Conservation (phyloP, 305 asterid species). For the Fraxinus nigra region DNA sequence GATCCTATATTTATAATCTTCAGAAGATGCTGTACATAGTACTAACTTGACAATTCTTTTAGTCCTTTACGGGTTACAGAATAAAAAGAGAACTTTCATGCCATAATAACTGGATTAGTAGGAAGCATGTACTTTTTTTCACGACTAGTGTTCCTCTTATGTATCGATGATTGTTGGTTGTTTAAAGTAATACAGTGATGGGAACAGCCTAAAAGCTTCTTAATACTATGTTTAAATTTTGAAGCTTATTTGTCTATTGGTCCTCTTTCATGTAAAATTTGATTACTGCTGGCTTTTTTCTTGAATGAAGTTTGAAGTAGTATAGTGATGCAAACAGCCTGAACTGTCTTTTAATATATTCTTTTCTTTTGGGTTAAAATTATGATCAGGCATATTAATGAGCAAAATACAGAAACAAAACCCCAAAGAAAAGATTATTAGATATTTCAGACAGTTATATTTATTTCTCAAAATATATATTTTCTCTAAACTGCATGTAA, state of each 20-base stretch:
- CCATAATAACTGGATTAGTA: background rate
- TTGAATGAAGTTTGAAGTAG: background rate
- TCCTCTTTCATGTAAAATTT: background rate
- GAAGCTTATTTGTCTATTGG: background rate
- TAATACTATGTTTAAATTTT: background rate
- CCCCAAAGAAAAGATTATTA: background rate
- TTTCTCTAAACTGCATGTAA: background rate
- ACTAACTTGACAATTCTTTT: background rate
- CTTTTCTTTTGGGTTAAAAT: background rate
- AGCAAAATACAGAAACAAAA: background rate
- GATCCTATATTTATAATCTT: conserved; percentile 3
- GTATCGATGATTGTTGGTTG: background rate
- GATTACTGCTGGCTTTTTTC: background rate
- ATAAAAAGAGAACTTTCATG: background rate
- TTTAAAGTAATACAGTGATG: background rate
- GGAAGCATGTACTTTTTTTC: background rate
- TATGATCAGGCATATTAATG: background rate
- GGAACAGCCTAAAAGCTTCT: background rate
- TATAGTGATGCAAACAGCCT: background rate
- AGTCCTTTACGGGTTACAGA: background rate
- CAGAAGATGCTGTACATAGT: background rate
- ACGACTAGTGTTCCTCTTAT: background rate
- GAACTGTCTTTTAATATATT: background rate
- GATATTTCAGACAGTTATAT: background rate
- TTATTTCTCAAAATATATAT: background rate